Evolutionary conservation across 1,284 basidiomycete species (phyloP), one percentile per base, ranked within the genome.

Genomic region (Ceratobasidium sp.): DNA sequence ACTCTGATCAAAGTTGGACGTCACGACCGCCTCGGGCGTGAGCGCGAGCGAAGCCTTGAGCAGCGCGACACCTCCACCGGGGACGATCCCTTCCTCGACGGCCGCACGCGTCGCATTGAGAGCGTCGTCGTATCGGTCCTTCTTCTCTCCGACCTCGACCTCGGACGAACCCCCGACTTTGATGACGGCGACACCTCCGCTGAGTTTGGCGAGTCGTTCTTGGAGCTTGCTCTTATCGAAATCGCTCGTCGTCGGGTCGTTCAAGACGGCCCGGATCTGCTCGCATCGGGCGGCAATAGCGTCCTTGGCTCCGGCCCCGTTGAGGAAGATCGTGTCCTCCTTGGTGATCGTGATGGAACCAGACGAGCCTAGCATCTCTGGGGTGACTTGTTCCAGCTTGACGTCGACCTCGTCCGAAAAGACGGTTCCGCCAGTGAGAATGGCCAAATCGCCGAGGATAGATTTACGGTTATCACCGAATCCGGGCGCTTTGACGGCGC

Each of bases 391-490:
- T 81, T 98, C 96, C 75, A 98, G 92, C 85, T 98, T 98, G 85
- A 97, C 92, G 83, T 98, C 97, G 76, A 99, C 89, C 81, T 99
- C 97, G 80, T 98, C 96, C 53, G 94, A 95, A 86, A 98, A 98
- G 83, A 98, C 96, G 74, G 94, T 96, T 76, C 96, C 95, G 73
- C 97, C 97, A 14, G 96, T 98, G 77, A 99, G 89, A 84, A 98
- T 97, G 75, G 93, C 96, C 74, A 98, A 87, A 80, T 98, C 97
- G 74, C 97, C 97, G 65, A 98, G 92, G 83, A 98, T 95, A 75
- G 90, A 93, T 86, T 98, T 99, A 83, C 97, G 91, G 90, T 98
- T 98, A 85, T 98, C 97, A 80, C 97, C 97, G 81, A 99, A 98
- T 73, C 97, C 96, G 74, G 97, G 97, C 16, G 97, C 96, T 85